phyloP scores from a whole-genome alignment of 495 filamentous ascomycete genomes.

The Hyaloscypha bicolor region DNA sequence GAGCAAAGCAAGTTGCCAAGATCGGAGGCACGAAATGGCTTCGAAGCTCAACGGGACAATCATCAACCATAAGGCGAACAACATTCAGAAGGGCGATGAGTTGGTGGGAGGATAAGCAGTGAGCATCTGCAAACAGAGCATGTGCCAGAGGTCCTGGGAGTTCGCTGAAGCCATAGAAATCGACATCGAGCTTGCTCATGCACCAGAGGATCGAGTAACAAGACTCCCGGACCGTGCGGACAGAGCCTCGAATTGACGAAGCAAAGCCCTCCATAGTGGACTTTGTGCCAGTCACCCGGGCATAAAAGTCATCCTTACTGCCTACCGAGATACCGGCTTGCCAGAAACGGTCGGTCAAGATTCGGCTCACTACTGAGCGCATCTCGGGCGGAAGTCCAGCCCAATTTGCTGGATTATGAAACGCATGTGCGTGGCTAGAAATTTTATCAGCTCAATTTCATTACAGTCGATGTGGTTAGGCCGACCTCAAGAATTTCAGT shows the following conservation, averaged over 20 bases:
- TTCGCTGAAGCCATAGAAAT: conserved; percentile 86
- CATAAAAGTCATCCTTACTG: conserved; percentile 95
- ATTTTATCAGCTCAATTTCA: background rate
- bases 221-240: conserved; percentile 86
- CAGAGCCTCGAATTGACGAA: conserved; percentile 84
- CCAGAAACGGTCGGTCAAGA: conserved; percentile 97
- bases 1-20: conserved; percentile 76
- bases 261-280: conserved; percentile 90
- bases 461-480: background rate
- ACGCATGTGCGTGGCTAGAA: conserved; percentile 83
- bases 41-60: conserved; percentile 79
- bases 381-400: conserved; percentile 74
- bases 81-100: conserved; percentile 87
- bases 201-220: conserved; percentile 93
- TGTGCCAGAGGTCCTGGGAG: conserved; percentile 82
- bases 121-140: conserved; percentile 81
- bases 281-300: conserved; percentile 84
- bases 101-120: conserved; percentile 87
- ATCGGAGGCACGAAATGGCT: conserved; percentile 85
- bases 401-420: conserved; percentile 88
- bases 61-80: conserved; percentile 82
- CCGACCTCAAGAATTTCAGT: conserved; percentile 66
- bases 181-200: conserved; percentile 82
- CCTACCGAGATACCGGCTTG: conserved; percentile 96
- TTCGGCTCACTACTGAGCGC: conserved; percentile 73